Conservation (phyloP, 208 protist species). For the Crithidia mellificae region DNA sequence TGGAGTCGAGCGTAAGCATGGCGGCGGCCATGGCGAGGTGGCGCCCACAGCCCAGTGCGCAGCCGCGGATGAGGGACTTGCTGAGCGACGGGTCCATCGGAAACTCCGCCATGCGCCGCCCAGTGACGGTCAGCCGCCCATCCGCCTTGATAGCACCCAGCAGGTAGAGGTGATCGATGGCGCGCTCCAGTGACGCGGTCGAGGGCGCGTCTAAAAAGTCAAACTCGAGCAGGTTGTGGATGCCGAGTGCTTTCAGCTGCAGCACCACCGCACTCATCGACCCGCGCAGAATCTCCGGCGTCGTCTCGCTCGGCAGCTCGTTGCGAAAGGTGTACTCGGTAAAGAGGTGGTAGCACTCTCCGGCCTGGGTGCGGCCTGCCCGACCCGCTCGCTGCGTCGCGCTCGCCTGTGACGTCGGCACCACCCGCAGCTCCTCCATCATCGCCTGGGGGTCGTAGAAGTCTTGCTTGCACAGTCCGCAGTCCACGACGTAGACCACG, state of each 20-base stretch:
- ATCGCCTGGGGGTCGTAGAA: conserved; percentile 96
- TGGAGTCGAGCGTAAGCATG: conserved; percentile 92
- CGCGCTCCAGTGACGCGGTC: conserved; percentile 95
- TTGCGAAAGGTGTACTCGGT: conserved; percentile 95
- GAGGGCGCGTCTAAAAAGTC: conserved; percentile 98
- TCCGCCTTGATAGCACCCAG: conserved; percentile 98
- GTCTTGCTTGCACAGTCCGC: conserved; percentile 98
- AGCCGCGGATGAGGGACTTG: conserved; percentile 89
- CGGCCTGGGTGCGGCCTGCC: conserved; percentile 93
- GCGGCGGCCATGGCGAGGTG: conserved; percentile 90
- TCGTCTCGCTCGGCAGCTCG: conserved; percentile 91
- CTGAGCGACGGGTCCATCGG: conserved; percentile 98
- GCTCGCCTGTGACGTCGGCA: conserved; percentile 96
- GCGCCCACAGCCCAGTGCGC: conserved; percentile 71
- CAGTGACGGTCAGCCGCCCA: conserved; percentile 95
- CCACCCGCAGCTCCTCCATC: conserved; percentile 96
- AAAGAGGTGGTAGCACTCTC: conserved; percentile 97
- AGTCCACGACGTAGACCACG: conserved; percentile 98
- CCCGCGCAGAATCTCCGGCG: conserved; percentile 97
- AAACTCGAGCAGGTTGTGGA: conserved; percentile 97
- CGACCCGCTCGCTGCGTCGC: conserved; percentile 95
- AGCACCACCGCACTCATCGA: conserved; percentile 97
- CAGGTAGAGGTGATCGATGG: conserved; percentile 97
- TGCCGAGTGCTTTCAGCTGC: conserved; percentile 96
- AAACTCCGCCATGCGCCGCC: conserved; percentile 98